phyloP scores from a whole-genome alignment of 1,284 basidiomycete genomes.

The Rhodotorula sp. region DNA sequence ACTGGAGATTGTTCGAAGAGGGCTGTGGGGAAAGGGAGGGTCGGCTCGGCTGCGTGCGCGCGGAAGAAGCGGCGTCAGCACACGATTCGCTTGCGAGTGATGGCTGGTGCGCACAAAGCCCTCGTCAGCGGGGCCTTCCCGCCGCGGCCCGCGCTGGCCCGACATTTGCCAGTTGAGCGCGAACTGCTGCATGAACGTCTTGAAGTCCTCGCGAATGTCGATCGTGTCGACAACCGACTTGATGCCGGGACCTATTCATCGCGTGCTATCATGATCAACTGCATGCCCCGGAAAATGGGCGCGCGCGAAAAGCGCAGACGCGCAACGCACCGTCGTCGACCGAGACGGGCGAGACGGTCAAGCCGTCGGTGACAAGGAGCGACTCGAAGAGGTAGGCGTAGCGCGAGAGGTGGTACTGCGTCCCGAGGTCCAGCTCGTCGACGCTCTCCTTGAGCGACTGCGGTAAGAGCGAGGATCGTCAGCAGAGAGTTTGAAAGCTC shows the following conservation, averaged over 20 bases:
- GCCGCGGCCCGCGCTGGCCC: slow-evolving; percentile 50
- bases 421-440: slow-evolving; percentile 94
- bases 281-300: background rate
- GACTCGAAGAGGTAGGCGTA: slow-evolving; percentile 95
- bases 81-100: background rate
- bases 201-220: slow-evolving; percentile 93
- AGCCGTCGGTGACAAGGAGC: slow-evolving; percentile 82
- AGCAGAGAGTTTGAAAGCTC: background rate
- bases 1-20: slow-evolving; percentile 6
- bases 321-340: slow-evolving; percentile 61
- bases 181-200: slow-evolving; percentile 95
- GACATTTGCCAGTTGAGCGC: slow-evolving; percentile 73
- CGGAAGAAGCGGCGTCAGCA: background rate
- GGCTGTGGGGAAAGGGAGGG: slow-evolving; percentile 13
- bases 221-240: slow-evolving; percentile 86
- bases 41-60: slow-evolving; percentile 41
- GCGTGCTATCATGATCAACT: background rate
- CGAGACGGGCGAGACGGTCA: slow-evolving; percentile 67
- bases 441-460: slow-evolving; percentile 93
- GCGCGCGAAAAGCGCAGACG: background rate
- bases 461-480: background rate
- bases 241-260: slow-evolving; percentile 65
- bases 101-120: slow-evolving; percentile 45
- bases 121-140: slow-evolving; percentile 52
- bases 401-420: slow-evolving; percentile 92